phyloP scores from a whole-genome alignment of 2,329 filamentous ascomycete species.

The Verticillium albo-atrum region DNA sequence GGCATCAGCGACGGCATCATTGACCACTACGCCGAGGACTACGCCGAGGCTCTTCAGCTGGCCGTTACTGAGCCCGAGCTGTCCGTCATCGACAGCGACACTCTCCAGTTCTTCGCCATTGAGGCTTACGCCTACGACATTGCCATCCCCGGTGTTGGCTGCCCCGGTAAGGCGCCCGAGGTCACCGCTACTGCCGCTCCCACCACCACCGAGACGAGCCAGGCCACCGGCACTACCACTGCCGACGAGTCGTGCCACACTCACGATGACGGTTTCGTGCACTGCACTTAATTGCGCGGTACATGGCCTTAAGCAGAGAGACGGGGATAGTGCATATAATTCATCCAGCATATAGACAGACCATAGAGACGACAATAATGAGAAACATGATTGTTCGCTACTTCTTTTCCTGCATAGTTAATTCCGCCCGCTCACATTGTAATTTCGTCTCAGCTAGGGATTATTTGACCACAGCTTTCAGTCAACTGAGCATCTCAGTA shows the following conservation, averaged over 20 bases:
- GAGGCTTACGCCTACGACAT: slow-evolving; percentile 64
- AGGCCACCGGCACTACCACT: slow-evolving; percentile 53
- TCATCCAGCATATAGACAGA: background rate
- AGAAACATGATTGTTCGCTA: background rate
- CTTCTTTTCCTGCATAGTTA: background rate
- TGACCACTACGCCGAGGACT: slow-evolving; percentile 59
- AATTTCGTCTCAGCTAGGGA: too few species aligned
- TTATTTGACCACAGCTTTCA: too few species aligned
- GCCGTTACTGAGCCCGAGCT: slow-evolving; percentile 42
- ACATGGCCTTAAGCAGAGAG: background rate
- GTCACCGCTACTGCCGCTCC: slow-evolving; percentile 2
- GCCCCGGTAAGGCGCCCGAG: slow-evolving; percentile 38
- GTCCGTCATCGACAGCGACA: slow-evolving; percentile 53
- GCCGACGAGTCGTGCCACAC: slow-evolving; percentile 44
- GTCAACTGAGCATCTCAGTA: too few species aligned
- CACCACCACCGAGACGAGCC: slow-evolving; percentile 36
- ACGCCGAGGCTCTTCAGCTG: slow-evolving; percentile 48
- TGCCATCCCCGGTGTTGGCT: slow-evolving; percentile 58
- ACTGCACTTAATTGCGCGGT: slow-evolving; percentile 9
- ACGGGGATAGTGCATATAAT: background rate
- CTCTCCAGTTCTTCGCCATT: slow-evolving; percentile 64
- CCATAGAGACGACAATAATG: background rate
- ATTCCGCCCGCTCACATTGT: background rate
- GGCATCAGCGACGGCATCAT: slow-evolving; percentile 54
- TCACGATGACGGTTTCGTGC: slow-evolving; percentile 34